Conservation (phyloP, 192 early-diverging fungal genomes). For the Lunasporangiospora selenospora region DNA sequence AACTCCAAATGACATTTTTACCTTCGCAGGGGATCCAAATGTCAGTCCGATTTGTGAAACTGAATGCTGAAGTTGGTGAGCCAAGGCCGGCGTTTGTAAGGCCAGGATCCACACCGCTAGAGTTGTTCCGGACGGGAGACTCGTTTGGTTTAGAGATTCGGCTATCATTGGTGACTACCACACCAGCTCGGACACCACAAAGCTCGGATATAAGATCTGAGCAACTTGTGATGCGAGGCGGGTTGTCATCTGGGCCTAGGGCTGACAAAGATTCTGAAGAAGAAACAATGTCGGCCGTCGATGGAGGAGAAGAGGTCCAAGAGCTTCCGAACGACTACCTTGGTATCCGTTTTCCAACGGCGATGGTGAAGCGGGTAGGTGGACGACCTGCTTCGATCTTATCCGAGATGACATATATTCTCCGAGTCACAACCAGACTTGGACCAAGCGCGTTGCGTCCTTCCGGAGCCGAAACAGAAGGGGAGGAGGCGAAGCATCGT, state of each 20-base stretch:
- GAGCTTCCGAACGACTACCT: conserved; percentile 24
- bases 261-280: too few relatives aligned
- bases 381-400: conserved; percentile 19
- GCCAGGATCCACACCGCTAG: not conserved
- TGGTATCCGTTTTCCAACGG: conserved; percentile 23
- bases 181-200: too few relatives aligned
- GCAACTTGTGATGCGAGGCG: too few relatives aligned
- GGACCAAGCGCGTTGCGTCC: too few relatives aligned
- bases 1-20: conserved; percentile 10
- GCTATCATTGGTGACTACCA: not conserved
- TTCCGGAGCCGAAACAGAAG: too few relatives aligned
- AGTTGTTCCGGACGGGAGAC: conserved; percentile 34
- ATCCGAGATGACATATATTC: conserved; percentile 28
- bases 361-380: conserved; percentile 26
- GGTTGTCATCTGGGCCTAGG: too few relatives aligned
- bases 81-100: not conserved
- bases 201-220: too few relatives aligned
- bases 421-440: conserved; percentile 8
- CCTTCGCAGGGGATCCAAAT: conserved; percentile 17
- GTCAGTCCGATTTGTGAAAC: conserved; percentile 17
- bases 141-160: conserved; percentile 21
- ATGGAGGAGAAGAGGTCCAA: not conserved
- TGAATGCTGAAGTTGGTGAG: too few relatives aligned
- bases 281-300: too few relatives aligned
- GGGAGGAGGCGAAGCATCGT: not conserved